Evolutionary conservation across 1,139 yeast genomes (phyloP).

Genomic region (Geotrichum fermentans): DNA sequence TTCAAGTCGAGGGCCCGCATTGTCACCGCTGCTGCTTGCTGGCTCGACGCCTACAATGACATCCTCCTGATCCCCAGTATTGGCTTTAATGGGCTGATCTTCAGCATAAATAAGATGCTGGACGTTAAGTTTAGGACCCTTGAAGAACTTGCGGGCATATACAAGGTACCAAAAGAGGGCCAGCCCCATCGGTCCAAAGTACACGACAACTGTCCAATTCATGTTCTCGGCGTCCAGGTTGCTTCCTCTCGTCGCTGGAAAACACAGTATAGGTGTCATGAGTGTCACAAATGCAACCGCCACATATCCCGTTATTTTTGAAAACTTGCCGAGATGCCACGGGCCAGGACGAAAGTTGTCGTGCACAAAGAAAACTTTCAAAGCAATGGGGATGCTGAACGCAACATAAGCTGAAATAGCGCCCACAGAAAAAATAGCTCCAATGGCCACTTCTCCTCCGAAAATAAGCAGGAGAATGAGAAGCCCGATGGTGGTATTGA

Average conservation of each 20-base stretch:
- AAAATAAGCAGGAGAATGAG: slow-evolving; percentile 55
- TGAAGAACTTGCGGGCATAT: slow-evolving; percentile 61
- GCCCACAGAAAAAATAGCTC: slow-evolving; percentile 72
- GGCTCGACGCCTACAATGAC: slow-evolving; percentile 19
- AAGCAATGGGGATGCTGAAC: slow-evolving; percentile 60
- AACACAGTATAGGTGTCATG: slow-evolving; percentile 65
- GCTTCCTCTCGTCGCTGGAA: slow-evolving; percentile 53
- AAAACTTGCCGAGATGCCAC: slow-evolving; percentile 56
- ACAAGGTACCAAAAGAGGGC: slow-evolving; percentile 50
- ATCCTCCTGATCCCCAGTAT: background rate
- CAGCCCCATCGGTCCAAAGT: slow-evolving; percentile 57
- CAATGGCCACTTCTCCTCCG: slow-evolving; percentile 65
- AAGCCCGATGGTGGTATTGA: slow-evolving; percentile 55
- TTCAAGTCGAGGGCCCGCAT: background rate
- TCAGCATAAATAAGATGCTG: slow-evolving; percentile 40
- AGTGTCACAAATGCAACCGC: slow-evolving; percentile 43
- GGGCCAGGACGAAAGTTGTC: slow-evolving; percentile 61
- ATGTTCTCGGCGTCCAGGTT: slow-evolving; percentile 45
- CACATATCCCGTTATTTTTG: slow-evolving; percentile 42
- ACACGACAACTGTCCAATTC: slow-evolving; percentile 72
- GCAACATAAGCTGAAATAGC: slow-evolving; percentile 71
- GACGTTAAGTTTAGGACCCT: slow-evolving; percentile 62
- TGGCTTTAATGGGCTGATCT: background rate
- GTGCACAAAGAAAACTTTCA: slow-evolving; percentile 52
- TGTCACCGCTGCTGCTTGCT: background rate